Base-by-base conservation (phyloP, 2,329 filamentous ascomycete genomes). In the Sclerotinia sclerotiorum region DNA sequence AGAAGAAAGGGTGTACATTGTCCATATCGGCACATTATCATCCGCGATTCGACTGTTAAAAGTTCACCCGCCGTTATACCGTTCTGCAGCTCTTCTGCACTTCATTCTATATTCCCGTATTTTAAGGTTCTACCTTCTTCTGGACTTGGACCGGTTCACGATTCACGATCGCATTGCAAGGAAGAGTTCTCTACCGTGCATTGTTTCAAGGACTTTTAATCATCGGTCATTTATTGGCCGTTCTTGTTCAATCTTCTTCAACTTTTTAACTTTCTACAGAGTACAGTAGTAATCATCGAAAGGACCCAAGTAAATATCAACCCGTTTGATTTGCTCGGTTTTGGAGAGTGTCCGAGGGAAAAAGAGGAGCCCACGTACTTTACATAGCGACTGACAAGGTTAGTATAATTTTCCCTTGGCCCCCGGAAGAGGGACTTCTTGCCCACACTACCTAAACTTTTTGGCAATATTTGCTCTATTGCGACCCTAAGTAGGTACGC, bases 301-400 rank as follows among this genome's bases (percentile, higher is more conserved):
- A 29, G 29, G 57, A 48, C 11, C 57, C 57, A 48, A 35, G 57
- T 48, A n/a, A 61, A 19, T 32, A 32, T 15, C 2, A 0, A 2
- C 2, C 19, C 57, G 8, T 32, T 10, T 61, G 57, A 61, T 61
- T 61, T 15, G 57, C n/a, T 48, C 57, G 57, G 57, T 44, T 61
- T 42, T 19, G 6, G n/a, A n/a, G n/a, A 5, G 42, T 5, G 27
- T 35, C 57, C 57, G 57, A 61, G 42, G 24, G 35, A 11, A 35
- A 21, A n/a, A 48, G 15, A 49, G 19, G 21, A 48, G 32, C 42
- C 27, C 58, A 49, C 21, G 48, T 60, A 46, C 32, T 55, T 56
- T 42, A 42, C 39, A 42, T 42, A 5, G 3, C 11, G 35, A 42
- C 13, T 27, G 27, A 51, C 13, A 27, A 51, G 39, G 13, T 51